Base-by-base conservation (phyloP, 805 yeast genomes). In the Sugiyamaella smithiae region DNA sequence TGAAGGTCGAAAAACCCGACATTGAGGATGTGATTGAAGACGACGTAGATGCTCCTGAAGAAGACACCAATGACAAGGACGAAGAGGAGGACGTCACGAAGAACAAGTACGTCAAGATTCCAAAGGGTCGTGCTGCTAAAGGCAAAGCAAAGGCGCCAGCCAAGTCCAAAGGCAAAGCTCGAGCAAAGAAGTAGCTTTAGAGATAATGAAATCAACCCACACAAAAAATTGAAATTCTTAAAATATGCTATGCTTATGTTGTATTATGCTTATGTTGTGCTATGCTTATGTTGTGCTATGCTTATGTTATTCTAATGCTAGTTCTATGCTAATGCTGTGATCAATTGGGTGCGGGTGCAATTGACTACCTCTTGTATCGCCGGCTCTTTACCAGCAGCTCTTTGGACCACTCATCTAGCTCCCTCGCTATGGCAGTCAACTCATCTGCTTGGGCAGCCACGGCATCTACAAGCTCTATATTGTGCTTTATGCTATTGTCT, bases 21-120 rank as follows among this genome's bases (percentile, higher is more conserved):
- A 72, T 73, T 44, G 95, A 84, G 36, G 91, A 84, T 51, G 88
- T 83, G 1, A 74, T 84, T 35, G 74, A 68, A 25, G 64, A 57
- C 25, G 70, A 57, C 20, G 61, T 57, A 4, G 68, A 61, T 35
- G 59, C 49, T 17, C 62, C 55, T 11, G 59, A 54, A 11, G 56
- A 52, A 25, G 68, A 60, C 31, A 74, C 70, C 51, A 68, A 56
- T 33, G 66, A 62, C 40, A 66, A 65, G 22, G 75, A 72, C 25
- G 78, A 68, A 2, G 71, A 68, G 38, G 67, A 71, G 12, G 86
- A 80, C 54, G 59, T 75, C 16, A 74, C 76, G 56, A 82, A 80
- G 70, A 88, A 83, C 60, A 80, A 77, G 61, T 73, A 82, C 56
- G 80, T 84, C 60, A 82, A 81, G 63, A 73, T 65, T 52, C 70